phyloP scores from a whole-genome alignment of 805 yeast species.

The Metschnikowia arizonensis region DNA sequence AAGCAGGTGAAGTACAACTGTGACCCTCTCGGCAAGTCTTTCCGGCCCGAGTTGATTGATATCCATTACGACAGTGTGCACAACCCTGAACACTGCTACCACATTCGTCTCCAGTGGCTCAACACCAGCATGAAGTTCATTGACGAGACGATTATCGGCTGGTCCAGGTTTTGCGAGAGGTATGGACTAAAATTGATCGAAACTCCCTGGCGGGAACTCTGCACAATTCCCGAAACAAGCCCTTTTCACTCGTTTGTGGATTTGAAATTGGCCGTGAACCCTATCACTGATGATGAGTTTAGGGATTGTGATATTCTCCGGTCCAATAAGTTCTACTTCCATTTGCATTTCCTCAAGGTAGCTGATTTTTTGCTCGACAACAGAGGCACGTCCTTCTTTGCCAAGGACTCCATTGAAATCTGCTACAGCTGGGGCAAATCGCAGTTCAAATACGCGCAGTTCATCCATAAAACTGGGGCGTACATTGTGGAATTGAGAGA shows the following conservation, averaged over 20 bases:
- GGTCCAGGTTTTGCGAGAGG: constrained; percentile 81
- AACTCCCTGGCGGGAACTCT: constrained; percentile 85
- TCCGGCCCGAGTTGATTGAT: constrained; percentile 69
- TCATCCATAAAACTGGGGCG: constrained; percentile 83
- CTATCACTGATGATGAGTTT: constrained; percentile 63
- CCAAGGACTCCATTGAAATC: constrained; percentile 56
- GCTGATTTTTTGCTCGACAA: constrained; percentile 80
- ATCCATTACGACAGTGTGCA: constrained; percentile 91
- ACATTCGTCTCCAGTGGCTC: constrained; percentile 87
- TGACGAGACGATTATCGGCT: constrained; percentile 69
- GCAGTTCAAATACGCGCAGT: constrained; percentile 76
- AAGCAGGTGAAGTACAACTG: constrained; percentile 64
- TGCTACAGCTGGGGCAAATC: constrained; percentile 91
- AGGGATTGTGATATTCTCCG: constrained; percentile 35
- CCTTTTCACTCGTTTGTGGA: constrained; percentile 88
- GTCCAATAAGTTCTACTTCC: constrained; percentile 67
- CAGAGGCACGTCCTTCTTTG: constrained; percentile 63
- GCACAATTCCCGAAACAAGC: constrained; percentile 67
- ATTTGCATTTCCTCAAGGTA: constrained; percentile 62
- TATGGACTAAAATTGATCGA: constrained; percentile 78
- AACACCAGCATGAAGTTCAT: constrained; percentile 73
- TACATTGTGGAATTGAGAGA: constrained; percentile 83
- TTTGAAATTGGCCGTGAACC: constrained; percentile 61
- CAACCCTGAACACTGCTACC: constrained; percentile 93
- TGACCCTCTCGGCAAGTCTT: constrained; percentile 69